These are phyloP conservation scores for Inosperma sp. DNA, from an alignment of 768 basidiomycete genomes.

Conservation along the genomic window DNA sequence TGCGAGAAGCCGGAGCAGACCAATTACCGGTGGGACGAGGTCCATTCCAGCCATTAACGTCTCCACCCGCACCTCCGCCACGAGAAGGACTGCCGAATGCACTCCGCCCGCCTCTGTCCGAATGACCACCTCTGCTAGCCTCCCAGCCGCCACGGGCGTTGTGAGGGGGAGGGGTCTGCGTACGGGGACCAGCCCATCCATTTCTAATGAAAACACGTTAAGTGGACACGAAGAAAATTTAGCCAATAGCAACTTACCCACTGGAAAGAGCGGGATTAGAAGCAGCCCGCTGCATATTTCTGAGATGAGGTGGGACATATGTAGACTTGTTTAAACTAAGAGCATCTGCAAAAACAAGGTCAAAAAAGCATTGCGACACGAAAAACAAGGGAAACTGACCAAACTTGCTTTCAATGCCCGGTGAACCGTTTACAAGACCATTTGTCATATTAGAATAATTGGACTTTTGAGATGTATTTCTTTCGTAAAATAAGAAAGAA, in stretches of 20 bases:
- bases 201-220: conserved; percentile 39
- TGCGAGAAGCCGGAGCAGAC: conserved; percentile 29
- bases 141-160: conserved; percentile 44
- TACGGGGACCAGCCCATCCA: conserved; percentile 73
- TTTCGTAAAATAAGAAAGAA: conserved; percentile 27
- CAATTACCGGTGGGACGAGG: conserved; percentile 39
- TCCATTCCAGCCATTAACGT: conserved; percentile 38
- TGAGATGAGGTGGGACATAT: conserved; percentile 87
- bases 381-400: conserved; percentile 40
- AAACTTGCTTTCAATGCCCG: conserved; percentile 72
- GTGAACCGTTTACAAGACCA: conserved; percentile 79
- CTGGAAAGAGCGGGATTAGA: conserved; percentile 59
- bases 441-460: conserved; percentile 71
- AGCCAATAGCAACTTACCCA: conserved; percentile 42
- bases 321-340: conserved; percentile 76
- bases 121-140: conserved; percentile 35
- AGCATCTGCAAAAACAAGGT: conserved; percentile 45
- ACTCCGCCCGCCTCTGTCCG: conserved; percentile 39
- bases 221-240: conserved; percentile 16
- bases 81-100: conserved; percentile 38
- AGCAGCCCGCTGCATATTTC: conserved; percentile 81
- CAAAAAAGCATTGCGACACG: conserved; percentile 8
- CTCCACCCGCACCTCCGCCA: conserved; percentile 33
- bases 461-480: conserved; percentile 25
- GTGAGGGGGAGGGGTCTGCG: conserved; percentile 56